Evolutionary conservation across 164 flowering plant genomes (phyloP).

Genomic region (Umbellularia californica): DNA sequence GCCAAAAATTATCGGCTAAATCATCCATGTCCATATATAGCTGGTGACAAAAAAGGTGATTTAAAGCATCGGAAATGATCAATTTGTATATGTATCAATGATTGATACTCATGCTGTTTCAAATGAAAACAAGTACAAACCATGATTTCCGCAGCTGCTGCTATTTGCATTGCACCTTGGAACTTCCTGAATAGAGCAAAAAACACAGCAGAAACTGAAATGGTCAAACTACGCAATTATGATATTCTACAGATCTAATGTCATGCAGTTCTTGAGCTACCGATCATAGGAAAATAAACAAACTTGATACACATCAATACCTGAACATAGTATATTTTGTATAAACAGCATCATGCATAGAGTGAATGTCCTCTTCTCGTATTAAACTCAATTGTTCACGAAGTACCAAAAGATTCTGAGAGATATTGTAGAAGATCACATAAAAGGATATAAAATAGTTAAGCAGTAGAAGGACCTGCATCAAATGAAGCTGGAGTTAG

Average conservation of each 20-base stretch:
- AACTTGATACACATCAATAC: constrained; percentile 27
- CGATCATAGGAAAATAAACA: background rate
- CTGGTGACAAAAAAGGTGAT: constrained; percentile 33
- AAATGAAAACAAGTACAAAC: constrained; percentile 29
- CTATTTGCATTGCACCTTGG: constrained; percentile 76
- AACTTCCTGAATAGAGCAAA: constrained; percentile 63
- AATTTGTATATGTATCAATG: background rate
- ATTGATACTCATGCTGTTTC: background rate
- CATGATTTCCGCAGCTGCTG: constrained; percentile 68
- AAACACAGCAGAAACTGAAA: constrained; percentile 3
- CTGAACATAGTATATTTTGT: constrained; percentile 80
- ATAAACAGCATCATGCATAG: constrained; percentile 68
- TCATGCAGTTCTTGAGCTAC: background rate
- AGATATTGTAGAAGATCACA: constrained; percentile 67
- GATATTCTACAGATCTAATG: background rate
- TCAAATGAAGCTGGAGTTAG: constrained; percentile 15
- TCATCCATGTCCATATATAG: constrained; percentile 57
- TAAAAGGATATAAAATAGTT: constrained; percentile 69
- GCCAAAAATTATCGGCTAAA: constrained; percentile 64
- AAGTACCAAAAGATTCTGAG: constrained; percentile 56
- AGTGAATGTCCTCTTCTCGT: constrained; percentile 58
- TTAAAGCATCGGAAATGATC: background rate
- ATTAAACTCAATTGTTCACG: constrained; percentile 60
- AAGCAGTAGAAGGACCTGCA: constrained; percentile 70
- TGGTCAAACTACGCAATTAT: background rate